Evolutionary conservation across 805 yeast genomes (phyloP).

Genomic region (Nakazawaea anatomiae): DNA sequence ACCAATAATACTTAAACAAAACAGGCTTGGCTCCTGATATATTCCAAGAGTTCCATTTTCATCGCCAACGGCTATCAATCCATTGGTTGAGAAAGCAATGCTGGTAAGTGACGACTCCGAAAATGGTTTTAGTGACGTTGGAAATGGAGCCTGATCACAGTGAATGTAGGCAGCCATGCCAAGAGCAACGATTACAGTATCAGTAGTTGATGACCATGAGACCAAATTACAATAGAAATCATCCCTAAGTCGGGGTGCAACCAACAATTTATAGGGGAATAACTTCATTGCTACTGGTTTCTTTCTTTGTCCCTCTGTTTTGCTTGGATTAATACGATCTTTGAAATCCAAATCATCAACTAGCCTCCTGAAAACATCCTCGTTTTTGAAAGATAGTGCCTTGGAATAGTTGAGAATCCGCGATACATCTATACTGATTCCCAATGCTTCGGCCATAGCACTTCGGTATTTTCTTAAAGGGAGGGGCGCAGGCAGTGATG

Average conservation of each 20-base stretch:
- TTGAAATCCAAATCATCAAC: too few species aligned
- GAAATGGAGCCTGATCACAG: conserved; percentile 42
- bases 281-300: background rate
- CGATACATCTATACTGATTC: conserved; percentile 28
- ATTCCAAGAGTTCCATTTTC: conserved; percentile 47
- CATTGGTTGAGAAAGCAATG: conserved; percentile 47
- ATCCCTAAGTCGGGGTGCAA: conserved; percentile 67
- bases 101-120: conserved; percentile 44
- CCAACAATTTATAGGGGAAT: conserved; percentile 45
- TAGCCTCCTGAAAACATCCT: conserved; percentile 4
- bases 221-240: conserved; percentile 76
- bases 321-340: conserved; percentile 3
- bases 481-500: background rate
- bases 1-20: background rate
- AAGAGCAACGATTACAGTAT: conserved; percentile 61
- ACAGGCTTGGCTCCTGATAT: conserved; percentile 28
- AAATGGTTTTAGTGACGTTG: conserved; percentile 35
- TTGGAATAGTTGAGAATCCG: conserved; percentile 31
- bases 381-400: background rate
- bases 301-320: background rate
- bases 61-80: conserved; percentile 50
- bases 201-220: conserved; percentile 56
- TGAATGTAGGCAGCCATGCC: conserved; percentile 55
- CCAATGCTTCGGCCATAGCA: conserved; percentile 45
- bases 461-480: conserved; percentile 22